A percentile compares a stretch with the other conserved stretches of the same genome.
These are phyloP conservation scores for Sequoiadendron giganteum DNA, from an alignment of 75 land plant species.

Conservation along the genomic window DNA sequence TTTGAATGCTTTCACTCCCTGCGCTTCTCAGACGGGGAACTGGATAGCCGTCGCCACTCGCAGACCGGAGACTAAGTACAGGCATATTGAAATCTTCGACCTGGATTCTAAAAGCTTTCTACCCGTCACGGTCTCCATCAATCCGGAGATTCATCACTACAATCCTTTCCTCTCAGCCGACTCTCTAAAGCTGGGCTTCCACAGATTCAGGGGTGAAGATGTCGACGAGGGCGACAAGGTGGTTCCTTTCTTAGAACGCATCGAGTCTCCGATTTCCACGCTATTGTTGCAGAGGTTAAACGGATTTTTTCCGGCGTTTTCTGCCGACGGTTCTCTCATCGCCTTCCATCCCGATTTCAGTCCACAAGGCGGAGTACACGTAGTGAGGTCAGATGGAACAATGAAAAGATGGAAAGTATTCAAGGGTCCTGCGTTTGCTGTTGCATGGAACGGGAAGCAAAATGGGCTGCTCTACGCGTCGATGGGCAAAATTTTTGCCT, in stretches of 20 bases:
- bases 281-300: conserved; percentile 25
- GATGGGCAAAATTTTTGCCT: conserved; percentile 33
- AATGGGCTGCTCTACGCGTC: conserved; percentile 35
- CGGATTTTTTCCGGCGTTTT: conserved; percentile 41
- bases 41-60: no score
- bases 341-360: conserved; percentile 29
- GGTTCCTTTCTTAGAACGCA: background rate
- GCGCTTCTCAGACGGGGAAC: no score
- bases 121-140: no score
- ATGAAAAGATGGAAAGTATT: conserved; percentile 22
- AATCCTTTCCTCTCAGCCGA: no score
- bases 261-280: conserved; percentile 21
- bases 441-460: conserved; percentile 31
- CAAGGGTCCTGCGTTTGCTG: conserved; percentile 17
- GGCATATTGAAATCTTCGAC: no score
- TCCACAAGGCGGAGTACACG: conserved; percentile 14
- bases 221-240: no score
- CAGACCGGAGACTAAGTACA: no score
- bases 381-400: conserved; percentile 30
- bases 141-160: no score
- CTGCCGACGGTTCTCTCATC: conserved; percentile 35
- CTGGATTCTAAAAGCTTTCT: no score
- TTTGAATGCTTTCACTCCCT: no score
- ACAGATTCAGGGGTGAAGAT: no score
- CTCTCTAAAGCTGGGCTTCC: no score